These are phyloP conservation scores for Thymus quinquecostatus DNA, from an alignment of 257 asterid genomes.

Conservation along the genomic window DNA sequence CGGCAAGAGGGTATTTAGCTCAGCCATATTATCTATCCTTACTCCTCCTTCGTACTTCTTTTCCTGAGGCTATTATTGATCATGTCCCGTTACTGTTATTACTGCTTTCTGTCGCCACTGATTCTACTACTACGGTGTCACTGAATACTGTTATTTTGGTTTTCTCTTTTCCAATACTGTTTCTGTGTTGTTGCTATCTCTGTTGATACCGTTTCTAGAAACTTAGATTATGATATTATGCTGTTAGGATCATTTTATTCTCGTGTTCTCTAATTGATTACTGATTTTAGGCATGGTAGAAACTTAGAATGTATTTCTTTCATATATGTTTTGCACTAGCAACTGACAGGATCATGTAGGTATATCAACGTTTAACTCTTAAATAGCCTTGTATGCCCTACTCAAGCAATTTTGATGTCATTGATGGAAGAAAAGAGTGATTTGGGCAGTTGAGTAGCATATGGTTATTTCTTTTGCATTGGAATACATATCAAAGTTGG, in stretches of 20 bases:
- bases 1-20: slow-evolving; percentile 74
- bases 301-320: neutral
- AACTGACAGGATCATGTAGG: neutral
- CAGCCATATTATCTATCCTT: neutral
- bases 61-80: slow-evolving; percentile 10
- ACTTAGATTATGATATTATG: neutral
- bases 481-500: too few species aligned
- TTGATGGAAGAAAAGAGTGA: slow-evolving; percentile 6
- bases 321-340: neutral
- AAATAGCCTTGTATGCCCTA: neutral
- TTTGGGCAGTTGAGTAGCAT: neutral
- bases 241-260: neutral
- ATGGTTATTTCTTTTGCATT: too few species aligned
- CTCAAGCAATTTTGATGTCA: neutral
- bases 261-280: neutral
- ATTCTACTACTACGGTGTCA: neutral
- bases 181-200: neutral
- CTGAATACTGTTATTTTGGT: neutral
- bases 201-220: neutral
- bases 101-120: slow-evolving; percentile 3
- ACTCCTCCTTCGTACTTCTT: neutral
- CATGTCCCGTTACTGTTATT: neutral
- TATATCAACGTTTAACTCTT: slow-evolving; percentile 7
- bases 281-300: slow-evolving; percentile 17
- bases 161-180: neutral